phyloP scores from a whole-genome alignment of 2,329 filamentous ascomycete species.

The Botryotinia convoluta region DNA sequence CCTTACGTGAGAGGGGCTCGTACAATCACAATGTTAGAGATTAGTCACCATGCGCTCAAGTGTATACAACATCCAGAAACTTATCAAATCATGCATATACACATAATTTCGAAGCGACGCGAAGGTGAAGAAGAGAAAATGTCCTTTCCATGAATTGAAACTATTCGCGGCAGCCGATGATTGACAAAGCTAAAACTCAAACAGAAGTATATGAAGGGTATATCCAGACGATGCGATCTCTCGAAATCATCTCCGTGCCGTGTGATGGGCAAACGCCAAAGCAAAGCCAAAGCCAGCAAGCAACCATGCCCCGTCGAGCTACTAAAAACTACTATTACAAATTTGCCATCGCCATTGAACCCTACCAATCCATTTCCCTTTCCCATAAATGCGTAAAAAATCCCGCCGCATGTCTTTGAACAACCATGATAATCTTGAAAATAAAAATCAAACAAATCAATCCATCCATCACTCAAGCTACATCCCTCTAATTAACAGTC shows the following conservation, averaged over 20 bases:
- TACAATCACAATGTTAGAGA: background rate
- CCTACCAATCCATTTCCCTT: constrained; percentile 9
- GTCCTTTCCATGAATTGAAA: background rate
- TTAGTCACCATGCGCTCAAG: background rate
- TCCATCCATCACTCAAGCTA: background rate
- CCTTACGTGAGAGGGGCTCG: background rate
- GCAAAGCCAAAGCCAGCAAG: constrained; percentile 10
- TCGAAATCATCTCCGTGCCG: constrained; percentile 9
- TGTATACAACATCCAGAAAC: background rate
- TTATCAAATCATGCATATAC: background rate
- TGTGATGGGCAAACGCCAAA: constrained; percentile 14
- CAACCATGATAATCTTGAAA: constrained; percentile 8
- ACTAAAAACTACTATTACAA: constrained; percentile 24
- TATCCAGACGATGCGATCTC: constrained; percentile 16
- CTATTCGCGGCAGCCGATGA: background rate
- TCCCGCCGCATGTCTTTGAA: constrained; percentile 5
- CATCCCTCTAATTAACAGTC: constrained; percentile 15
- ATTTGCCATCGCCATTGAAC: background rate
- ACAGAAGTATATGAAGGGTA: constrained; percentile 18
- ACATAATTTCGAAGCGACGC: background rate
- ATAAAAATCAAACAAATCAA: constrained; percentile 4
- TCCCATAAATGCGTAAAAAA: constrained; percentile 10
- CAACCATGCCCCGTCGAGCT: background rate
- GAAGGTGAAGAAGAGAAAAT: background rate
- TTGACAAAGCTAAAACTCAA: constrained; percentile 1